A percentile compares a stretch with the other conserved stretches of the same genome.
These are phyloP conservation scores for Solanum virginianum DNA, from an alignment of 257 asterid genomes.

Conservation along the genomic window DNA sequence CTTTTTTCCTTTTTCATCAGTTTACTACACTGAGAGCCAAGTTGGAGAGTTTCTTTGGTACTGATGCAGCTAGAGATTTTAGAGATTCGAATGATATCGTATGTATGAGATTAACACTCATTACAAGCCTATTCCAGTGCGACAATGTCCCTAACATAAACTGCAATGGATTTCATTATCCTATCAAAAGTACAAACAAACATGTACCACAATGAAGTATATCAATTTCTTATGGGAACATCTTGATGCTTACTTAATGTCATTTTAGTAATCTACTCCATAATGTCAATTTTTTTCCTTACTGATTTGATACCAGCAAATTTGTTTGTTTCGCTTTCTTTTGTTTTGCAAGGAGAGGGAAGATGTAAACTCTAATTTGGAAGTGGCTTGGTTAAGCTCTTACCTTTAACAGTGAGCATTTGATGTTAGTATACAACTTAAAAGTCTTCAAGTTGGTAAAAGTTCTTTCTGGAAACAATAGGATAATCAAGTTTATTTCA, in stretches of 20 bases:
- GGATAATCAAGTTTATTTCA: background rate
- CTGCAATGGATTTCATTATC: background rate
- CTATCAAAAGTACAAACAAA: background rate
- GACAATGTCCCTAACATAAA: background rate
- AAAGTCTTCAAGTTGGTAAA: background rate
- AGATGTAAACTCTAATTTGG: background rate
- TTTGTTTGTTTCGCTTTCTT: background rate
- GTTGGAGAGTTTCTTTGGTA: background rate
- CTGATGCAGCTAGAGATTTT: background rate
- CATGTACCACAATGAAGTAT: background rate
- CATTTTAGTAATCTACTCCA: background rate
- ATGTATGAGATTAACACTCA: background rate
- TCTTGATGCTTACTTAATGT: background rate
- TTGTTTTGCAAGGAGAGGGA: background rate
- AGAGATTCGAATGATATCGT: background rate
- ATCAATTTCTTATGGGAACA: background rate
- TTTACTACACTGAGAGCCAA: slow-evolving; percentile 5
- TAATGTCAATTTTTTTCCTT: background rate
- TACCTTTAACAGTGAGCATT: background rate
- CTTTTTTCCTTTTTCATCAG: background rate
- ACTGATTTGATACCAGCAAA: background rate
- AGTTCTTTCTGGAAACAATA: background rate
- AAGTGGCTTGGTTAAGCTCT: background rate
- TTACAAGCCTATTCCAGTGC: background rate
- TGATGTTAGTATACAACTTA: background rate